Evolutionary conservation across 2,329 filamentous ascomycete species (phyloP).

Genomic region (Fusarium bactridioides): DNA sequence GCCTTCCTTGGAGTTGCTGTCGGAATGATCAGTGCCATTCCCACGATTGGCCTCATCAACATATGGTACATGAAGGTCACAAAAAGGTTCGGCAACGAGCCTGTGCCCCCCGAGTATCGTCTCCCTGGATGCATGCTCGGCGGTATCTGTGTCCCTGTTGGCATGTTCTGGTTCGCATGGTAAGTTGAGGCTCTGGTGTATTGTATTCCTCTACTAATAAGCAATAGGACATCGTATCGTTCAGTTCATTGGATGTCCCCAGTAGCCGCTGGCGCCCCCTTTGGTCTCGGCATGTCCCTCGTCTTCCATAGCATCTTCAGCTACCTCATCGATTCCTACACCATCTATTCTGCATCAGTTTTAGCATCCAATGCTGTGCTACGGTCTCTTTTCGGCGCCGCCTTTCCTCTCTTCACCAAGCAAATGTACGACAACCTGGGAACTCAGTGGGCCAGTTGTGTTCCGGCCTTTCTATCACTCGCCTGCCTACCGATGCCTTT

Average conservation of each 20-base stretch:
- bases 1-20: constrained; percentile 72
- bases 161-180: constrained; percentile 74
- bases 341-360: constrained; percentile 78
- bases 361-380: constrained; percentile 63
- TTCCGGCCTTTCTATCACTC: constrained; percentile 35
- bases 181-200: constrained; percentile 37
- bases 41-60: constrained; percentile 61
- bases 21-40: constrained; percentile 65
- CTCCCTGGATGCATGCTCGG: constrained; percentile 68
- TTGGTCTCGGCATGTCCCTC: constrained; percentile 66
- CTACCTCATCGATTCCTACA: constrained; percentile 75
- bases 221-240: constrained; percentile 28
- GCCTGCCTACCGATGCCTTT: constrained; percentile 37
- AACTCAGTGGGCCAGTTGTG: constrained; percentile 36
- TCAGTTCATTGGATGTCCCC: constrained; percentile 65
- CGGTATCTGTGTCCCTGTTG: constrained; percentile 63
- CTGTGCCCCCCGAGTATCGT: constrained; percentile 68
- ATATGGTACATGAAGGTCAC: constrained; percentile 58
- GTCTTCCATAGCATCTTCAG: constrained; percentile 72
- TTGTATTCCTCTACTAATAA: neutral
- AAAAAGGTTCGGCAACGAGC: constrained; percentile 55
- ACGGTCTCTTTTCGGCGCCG: constrained; percentile 33
- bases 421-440: constrained; percentile 40
- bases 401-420: constrained; percentile 37
- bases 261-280: constrained; percentile 53